These are phyloP conservation scores for Talaromyces thailandensis DNA, from an alignment of 495 filamentous ascomycete species.

Conservation along the genomic window DNA sequence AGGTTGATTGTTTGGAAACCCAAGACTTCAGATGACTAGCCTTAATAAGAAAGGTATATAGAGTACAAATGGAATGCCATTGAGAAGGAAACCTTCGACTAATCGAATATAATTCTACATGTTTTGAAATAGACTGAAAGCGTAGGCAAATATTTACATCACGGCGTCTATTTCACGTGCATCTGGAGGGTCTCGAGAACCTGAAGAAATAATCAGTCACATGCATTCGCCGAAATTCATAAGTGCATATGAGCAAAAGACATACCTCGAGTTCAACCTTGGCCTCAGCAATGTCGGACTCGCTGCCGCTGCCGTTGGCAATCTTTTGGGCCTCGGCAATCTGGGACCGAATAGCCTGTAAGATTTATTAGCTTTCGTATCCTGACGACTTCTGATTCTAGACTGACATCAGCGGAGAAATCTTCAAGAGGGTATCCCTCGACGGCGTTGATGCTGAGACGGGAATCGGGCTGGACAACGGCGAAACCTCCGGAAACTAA, in stretches of 20 bases:
- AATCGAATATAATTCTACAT: constrained; percentile 8
- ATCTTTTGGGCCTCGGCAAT: constrained; percentile 94
- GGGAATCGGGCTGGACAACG: constrained; percentile 88
- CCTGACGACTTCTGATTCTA: not conserved
- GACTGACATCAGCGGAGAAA: constrained; percentile 73
- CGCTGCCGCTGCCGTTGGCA: constrained; percentile 79
- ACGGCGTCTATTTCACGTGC: constrained; percentile 8
- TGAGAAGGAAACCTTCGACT: constrained; percentile 2
- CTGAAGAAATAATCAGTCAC: not conserved
- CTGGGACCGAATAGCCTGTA: constrained; percentile 39
- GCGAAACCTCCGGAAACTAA: constrained; percentile 95
- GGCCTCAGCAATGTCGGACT: constrained; percentile 96
- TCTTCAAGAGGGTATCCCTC: constrained; percentile 92
- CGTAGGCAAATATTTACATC: constrained; percentile 6
- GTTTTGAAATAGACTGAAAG: constrained; percentile 8
- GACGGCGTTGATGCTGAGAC: constrained; percentile 94
- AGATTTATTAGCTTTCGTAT: constrained; percentile 8
- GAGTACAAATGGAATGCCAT: constrained; percentile 8
- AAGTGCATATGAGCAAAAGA: not conserved
- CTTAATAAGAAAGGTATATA: not conserved
- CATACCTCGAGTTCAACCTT: constrained; percentile 96
- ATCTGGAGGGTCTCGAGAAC: constrained; percentile 8
- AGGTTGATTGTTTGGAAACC: constrained; percentile 49
- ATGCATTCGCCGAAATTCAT: not conserved
- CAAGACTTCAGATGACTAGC: not conserved